Percentiles rank a stretch among this genome's conserved stretches.
Conservation (phyloP, 2,329 filamentous ascomycete species). For the Neofusicoccum kwambonambiense region DNA sequence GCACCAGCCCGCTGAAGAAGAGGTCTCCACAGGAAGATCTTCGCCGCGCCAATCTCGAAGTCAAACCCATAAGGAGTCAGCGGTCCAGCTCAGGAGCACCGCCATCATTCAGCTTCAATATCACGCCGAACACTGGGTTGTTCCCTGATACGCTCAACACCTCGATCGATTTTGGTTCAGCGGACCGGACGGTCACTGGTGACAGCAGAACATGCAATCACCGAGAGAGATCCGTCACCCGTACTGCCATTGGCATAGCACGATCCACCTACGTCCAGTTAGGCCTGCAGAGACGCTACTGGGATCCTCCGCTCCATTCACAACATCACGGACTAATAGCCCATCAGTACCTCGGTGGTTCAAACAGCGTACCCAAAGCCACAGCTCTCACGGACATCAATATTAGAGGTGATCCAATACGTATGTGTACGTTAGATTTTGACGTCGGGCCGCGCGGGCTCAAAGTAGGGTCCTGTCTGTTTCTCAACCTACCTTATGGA, state of each 20-base stretch:
- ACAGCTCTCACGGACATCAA: conserved; percentile 1
- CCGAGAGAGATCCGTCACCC: neutral
- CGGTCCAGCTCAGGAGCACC: neutral
- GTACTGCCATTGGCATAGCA: neutral
- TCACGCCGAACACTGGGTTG: neutral
- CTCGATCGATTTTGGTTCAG: neutral
- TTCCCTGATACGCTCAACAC: neutral
- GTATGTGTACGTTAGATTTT: neutral
- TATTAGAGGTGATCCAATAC: neutral
- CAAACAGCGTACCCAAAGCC: neutral
- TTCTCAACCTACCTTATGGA: conserved; percentile 10
- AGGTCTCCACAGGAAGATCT: neutral
- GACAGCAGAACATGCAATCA: neutral
- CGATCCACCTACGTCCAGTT: neutral
- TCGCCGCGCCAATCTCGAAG: neutral
- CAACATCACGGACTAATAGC: neutral
- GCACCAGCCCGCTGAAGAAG: neutral
- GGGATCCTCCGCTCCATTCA: neutral
- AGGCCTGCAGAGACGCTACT: neutral
- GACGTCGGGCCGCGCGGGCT: neutral
- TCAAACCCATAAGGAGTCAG: neutral
- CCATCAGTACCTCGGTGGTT: too few species aligned
- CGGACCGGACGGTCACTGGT: too few species aligned
- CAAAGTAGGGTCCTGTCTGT: conserved; percentile 1
- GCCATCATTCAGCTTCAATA: neutral